Percentiles rank a stretch among this genome's conserved stretches.
Conservation (phyloP, 805 yeast species). For the Spathaspora arborariae region DNA sequence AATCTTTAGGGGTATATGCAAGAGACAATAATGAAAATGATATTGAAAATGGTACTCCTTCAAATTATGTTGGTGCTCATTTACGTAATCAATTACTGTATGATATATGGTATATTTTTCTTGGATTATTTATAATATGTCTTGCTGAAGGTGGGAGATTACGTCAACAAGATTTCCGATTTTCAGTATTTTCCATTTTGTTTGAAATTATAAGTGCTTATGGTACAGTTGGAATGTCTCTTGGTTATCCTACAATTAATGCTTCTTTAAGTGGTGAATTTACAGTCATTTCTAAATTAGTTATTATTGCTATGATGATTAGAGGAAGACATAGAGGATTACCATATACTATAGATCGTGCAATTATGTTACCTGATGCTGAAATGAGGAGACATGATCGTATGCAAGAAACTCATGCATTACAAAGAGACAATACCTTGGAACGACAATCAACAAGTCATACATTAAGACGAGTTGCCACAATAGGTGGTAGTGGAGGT, state of each 20-base stretch:
- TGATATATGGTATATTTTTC: slow-evolving; percentile 89
- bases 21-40: slow-evolving; percentile 27
- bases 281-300: slow-evolving; percentile 69
- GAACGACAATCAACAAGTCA: slow-evolving; percentile 15
- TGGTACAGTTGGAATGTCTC: slow-evolving; percentile 91
- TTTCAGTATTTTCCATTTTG: slow-evolving; percentile 66
- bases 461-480: slow-evolving; percentile 9
- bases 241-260: slow-evolving; percentile 69
- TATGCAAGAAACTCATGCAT: slow-evolving; percentile 51
- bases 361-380: slow-evolving; percentile 79
- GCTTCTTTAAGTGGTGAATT: slow-evolving; percentile 76
- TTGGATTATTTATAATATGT: slow-evolving; percentile 83
- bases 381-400: slow-evolving; percentile 59
- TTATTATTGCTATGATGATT: slow-evolving; percentile 83
- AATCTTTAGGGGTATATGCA: slow-evolving; percentile 84
- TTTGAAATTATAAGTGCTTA: slow-evolving; percentile 94
- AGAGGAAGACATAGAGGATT: slow-evolving; percentile 97
- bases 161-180: slow-evolving; percentile 38
- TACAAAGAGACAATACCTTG: slow-evolving; percentile 25
- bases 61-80: slow-evolving; percentile 78
- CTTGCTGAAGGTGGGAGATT: slow-evolving; percentile 76
- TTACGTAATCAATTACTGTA: slow-evolving; percentile 87
- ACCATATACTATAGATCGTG: slow-evolving; percentile 91
- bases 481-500: slow-evolving; percentile 7
- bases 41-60: slow-evolving; percentile 38